Base-by-base conservation (phyloP, 768 basidiomycete species). In the Leccinum pellstonianum region DNA sequence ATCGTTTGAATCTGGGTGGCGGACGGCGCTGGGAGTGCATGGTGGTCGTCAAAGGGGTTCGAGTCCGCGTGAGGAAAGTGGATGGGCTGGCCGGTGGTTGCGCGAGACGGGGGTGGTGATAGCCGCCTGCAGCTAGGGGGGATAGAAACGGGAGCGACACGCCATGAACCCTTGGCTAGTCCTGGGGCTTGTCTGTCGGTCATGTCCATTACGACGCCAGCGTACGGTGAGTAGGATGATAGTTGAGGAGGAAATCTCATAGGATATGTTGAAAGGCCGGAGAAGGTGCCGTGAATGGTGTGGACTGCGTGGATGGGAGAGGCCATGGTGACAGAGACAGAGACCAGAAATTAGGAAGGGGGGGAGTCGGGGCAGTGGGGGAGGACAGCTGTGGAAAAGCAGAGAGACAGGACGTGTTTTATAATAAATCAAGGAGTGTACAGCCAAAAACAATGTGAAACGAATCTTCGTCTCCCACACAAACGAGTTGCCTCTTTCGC, bases 211-310 rank as follows among this genome's bases (percentile, higher is more conserved):
- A 63, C 58, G 64, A 72, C 66, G 67, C 73, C 64, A 60, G 65
- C 69, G 65, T 73, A 64, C 71, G 48, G 38, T 56, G 62, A 35
- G 17, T 58, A 61, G 41, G 58, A 33, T 50, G 61, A 52, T 55
- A 49, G 60, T 25, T 57, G 4, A 11, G 65, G 31, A 54, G 65
- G 31, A 54, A 52, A n/a, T 66, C 63, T 55, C 7, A 25, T 64
- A 57, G 62, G 58, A 37, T 64, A 66, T 5, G 72, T 58, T 23
- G 68, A 60, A 17, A 74, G 61, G 50, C 71, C 71, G 35, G 71
- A 69, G 52, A 73, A 73, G 2, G 73, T 65, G 21, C 71, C 71
- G 38, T 73, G 71, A 53, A 73, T 73, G 58, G 71, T 69, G 48
- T 74, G 73, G 38, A 73, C 65, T 31, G 64, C 62, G 61, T 68